phyloP scores from a whole-genome alignment of 2,329 filamentous ascomycete genomes.

The Ophiostoma fasciatum region DNA sequence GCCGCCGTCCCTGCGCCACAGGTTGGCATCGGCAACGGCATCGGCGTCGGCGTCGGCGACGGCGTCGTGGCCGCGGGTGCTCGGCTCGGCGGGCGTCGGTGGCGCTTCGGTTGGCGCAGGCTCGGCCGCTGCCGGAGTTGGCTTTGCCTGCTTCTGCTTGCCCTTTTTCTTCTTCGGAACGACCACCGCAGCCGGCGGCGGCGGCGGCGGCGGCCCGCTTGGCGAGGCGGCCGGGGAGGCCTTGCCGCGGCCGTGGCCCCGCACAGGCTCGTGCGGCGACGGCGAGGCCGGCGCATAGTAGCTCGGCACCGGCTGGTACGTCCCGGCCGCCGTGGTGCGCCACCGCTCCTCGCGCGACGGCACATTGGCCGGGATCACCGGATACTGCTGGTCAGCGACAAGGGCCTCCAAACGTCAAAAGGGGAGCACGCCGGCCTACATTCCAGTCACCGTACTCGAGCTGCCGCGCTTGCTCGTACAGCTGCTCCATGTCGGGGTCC shows the following conservation, averaged over 20 bases:
- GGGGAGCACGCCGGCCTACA: slow-evolving; percentile 36
- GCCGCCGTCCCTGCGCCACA: slow-evolving; percentile 8
- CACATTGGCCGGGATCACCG: slow-evolving; percentile 71
- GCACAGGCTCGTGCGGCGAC: not conserved
- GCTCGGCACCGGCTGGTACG: slow-evolving; percentile 21
- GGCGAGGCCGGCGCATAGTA: slow-evolving; percentile 5
- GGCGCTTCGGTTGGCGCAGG: too few relatives aligned
- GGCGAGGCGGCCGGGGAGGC: not conserved
- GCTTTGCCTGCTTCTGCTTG: slow-evolving; percentile 8
- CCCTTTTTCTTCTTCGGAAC: slow-evolving; percentile 12
- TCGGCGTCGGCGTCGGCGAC: slow-evolving; percentile 9
- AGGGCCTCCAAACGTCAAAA: slow-evolving; percentile 16
- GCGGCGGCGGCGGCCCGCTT: not conserved
- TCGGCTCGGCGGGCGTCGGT: too few relatives aligned
- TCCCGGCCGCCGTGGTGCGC: slow-evolving; percentile 9
- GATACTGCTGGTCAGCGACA: slow-evolving; percentile 45
- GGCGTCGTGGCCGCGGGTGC: not conserved
- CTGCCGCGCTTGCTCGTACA: slow-evolving; percentile 56
- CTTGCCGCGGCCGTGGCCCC: not conserved
- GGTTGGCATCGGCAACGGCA: slow-evolving; percentile 11
- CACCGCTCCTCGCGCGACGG: slow-evolving; percentile 53
- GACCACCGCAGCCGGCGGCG: not conserved
- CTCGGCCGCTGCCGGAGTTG: not conserved
- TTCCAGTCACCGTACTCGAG: slow-evolving; percentile 88
- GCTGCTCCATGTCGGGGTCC: slow-evolving; percentile 54